A percentile compares a stretch with the other conserved stretches of the same genome.
Conservation (phyloP, 495 filamentous ascomycete species). For the Darksidea phi region DNA sequence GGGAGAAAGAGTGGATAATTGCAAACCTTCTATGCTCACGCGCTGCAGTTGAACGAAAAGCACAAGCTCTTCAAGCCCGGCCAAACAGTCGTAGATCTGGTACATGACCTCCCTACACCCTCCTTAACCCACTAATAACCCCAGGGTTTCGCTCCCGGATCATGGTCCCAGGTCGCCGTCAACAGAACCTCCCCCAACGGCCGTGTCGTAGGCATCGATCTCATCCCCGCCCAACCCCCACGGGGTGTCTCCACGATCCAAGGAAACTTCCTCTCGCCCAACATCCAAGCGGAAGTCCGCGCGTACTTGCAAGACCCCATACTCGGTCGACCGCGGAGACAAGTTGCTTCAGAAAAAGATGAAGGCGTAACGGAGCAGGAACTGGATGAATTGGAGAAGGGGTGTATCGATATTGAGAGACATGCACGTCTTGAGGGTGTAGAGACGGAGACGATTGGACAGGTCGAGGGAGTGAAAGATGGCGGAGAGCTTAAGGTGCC, state of each 20-base stretch:
- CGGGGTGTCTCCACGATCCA: slow-evolving; percentile 88
- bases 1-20: slow-evolving; percentile 13
- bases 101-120: slow-evolving; percentile 42
- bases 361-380: slow-evolving; percentile 37
- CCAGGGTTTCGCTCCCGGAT: slow-evolving; percentile 91
- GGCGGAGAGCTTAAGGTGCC: slow-evolving; percentile 20
- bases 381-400: slow-evolving; percentile 40
- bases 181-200: slow-evolving; percentile 72
- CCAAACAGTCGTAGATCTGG: slow-evolving; percentile 86
- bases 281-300: slow-evolving; percentile 71
- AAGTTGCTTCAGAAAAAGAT: slow-evolving; percentile 13
- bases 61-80: slow-evolving; percentile 73
- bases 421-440: slow-evolving; percentile 31
- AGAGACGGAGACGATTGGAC: slow-evolving; percentile 26
- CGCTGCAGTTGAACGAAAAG: slow-evolving; percentile 69
- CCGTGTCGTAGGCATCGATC: slow-evolving; percentile 83
- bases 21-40: slow-evolving; percentile 8
- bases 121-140: not conserved
- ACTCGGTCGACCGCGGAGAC: slow-evolving; percentile 53
- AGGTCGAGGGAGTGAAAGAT: slow-evolving; percentile 27
- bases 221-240: slow-evolving; percentile 87
- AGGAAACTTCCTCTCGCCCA: slow-evolving; percentile 77
- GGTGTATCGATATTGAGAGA: slow-evolving; percentile 44
- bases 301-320: slow-evolving; percentile 67
- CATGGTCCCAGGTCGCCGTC: slow-evolving; percentile 90